Base-by-base conservation (phyloP, 805 yeast species). In the Barnettozyma populi region DNA sequence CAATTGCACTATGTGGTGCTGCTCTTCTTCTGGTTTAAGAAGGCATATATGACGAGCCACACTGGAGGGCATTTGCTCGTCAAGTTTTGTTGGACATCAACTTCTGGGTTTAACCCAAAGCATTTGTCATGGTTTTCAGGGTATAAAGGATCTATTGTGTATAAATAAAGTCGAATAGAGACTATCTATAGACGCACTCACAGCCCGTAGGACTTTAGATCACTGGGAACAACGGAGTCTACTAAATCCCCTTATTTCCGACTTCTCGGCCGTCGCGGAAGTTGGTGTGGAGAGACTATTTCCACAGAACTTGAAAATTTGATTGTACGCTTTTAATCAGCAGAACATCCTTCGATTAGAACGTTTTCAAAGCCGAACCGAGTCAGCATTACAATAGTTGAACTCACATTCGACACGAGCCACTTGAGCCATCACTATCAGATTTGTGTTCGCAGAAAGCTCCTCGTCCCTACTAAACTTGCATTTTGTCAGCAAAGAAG, bases 1-100 rank as follows among this genome's bases (percentile, higher is more conserved):
- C 49, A 3, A 42, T 34, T 24, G 49, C 29, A 4, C 13, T 46
- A 2, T 36, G 40, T 5, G 49, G 35, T 32, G 49, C 46, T 19
- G 49, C 46, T 23, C 36, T 46, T 36, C 40, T 36, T 14, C 14
- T 36, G 40, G 16, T 36, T 21, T 36, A 14, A 21, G 40, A 21
- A 18, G 21, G 14, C 21, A 18, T 11, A 35, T 4, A 21, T 19
- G 40, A 36, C n/a, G 14, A 20, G 7, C 37, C 32, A 14, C 16
- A 29, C 7, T 29, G 7, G 16, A 16, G 32, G 14, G n/a, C n/a
- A n/a, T 29, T 29, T 5, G 25, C 31, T 27, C 14, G 31, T 27
- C 13, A 3, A 11, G 32, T 11, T 4, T 29, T 29, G 32, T 29
- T 14, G 7, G 16, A 13, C 3, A 14, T 11, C 7, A 29, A 14